phyloP scores from a whole-genome alignment of 2,329 filamentous ascomycete genomes.

The Talaromyces sp. region DNA sequence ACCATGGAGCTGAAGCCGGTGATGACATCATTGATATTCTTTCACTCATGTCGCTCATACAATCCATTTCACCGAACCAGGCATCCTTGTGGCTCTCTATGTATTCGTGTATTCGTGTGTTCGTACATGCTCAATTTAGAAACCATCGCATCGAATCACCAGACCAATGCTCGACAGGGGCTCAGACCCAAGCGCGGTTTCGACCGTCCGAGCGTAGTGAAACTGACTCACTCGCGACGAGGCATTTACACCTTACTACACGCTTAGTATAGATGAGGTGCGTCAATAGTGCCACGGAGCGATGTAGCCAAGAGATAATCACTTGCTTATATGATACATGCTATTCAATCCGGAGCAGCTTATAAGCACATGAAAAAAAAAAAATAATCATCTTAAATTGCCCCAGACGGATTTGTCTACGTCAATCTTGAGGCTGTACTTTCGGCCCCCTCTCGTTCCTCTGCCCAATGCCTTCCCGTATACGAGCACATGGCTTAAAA shows the following conservation, averaged over 20 bases:
- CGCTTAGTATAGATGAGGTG: background rate
- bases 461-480: background rate
- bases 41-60: background rate
- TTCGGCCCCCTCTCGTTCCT: background rate
- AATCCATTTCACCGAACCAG: background rate
- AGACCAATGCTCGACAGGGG: background rate
- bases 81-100: background rate
- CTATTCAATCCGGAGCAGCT: too few species aligned
- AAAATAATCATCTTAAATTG: too few species aligned
- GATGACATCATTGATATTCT: background rate
- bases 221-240: background rate
- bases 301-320: background rate
- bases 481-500: background rate
- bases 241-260: background rate
- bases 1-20: background rate
- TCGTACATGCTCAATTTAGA: background rate
- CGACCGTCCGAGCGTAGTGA: background rate
- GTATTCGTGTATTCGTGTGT: background rate
- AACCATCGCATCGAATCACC: background rate
- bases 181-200: background rate
- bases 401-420: background rate
- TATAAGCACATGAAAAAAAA: background rate
- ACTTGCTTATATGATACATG: background rate
- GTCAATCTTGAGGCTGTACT: background rate
- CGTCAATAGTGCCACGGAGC: background rate